Percentiles rank a stretch among this genome's conserved stretches.
Evolutionary conservation across 2,329 filamentous ascomycete genomes (phyloP).

Genomic region (Lasiodiplodia sp.): DNA sequence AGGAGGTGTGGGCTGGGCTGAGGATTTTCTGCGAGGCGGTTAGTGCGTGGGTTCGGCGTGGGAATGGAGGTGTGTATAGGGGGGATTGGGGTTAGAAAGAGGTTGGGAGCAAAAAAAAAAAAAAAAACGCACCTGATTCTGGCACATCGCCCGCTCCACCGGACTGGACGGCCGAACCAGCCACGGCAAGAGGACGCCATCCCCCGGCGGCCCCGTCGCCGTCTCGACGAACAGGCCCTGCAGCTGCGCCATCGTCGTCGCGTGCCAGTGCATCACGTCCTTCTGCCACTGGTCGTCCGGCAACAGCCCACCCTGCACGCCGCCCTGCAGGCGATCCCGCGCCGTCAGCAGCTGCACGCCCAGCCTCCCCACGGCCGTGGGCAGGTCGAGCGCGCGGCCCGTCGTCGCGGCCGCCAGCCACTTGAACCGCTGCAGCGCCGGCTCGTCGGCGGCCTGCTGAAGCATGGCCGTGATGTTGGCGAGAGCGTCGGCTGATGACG

Average conservation of each 20-base stretch:
- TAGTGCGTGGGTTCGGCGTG: background rate
- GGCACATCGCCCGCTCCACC: background rate
- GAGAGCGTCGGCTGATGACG: background rate
- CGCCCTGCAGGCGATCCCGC: constrained; percentile 13
- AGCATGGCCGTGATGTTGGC: background rate
- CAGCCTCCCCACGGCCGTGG: background rate
- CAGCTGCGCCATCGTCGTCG: constrained; percentile 27
- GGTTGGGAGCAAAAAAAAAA: background rate
- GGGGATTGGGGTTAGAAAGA: background rate
- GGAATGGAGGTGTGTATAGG: too few relatives aligned
- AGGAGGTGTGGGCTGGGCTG: constrained; percentile 32
- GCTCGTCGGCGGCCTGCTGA: background rate
- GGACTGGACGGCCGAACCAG: background rate
- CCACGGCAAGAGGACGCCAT: background rate
- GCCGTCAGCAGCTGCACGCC: constrained; percentile 15
- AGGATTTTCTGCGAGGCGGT: constrained; percentile 32
- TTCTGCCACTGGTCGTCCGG: constrained; percentile 32
- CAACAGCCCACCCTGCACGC: constrained; percentile 20
- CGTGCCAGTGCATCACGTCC: constrained; percentile 32
- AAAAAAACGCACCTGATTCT: constrained; percentile 2
- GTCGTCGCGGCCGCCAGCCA: constrained; percentile 8
- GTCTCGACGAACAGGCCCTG: constrained; percentile 29
- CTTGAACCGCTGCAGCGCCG: background rate
- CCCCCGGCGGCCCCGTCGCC: constrained; percentile 15
- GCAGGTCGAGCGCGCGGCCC: background rate